Conservation (phyloP, 306 rosid genomes). For the Citrullus colocynthis region DNA sequence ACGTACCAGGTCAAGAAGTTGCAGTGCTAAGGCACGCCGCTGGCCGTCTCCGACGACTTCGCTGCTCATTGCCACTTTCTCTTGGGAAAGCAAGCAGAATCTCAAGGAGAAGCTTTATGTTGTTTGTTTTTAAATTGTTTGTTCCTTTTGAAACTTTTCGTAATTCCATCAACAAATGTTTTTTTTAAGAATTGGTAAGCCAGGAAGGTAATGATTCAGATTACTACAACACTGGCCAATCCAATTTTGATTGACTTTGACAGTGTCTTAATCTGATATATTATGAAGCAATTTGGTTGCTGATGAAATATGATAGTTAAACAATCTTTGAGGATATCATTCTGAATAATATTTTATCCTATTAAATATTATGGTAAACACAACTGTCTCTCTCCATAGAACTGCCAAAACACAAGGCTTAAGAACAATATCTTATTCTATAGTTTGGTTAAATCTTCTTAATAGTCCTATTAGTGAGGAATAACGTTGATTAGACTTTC, state of each 20-base stretch:
- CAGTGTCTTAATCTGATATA: background rate
- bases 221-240: background rate
- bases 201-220: background rate
- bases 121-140: background rate
- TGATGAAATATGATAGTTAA: background rate
- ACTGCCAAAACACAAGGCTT: background rate
- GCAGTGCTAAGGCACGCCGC: constrained; percentile 34
- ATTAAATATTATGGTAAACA: background rate
- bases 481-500: background rate
- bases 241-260: constrained; percentile 2
- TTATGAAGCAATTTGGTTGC: background rate
- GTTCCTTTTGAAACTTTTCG: background rate
- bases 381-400: background rate
- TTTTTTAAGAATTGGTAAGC: background rate
- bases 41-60: constrained; percentile 25
- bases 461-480: background rate
- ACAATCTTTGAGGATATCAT: background rate
- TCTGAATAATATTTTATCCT: background rate
- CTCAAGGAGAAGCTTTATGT: background rate
- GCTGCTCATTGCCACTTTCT: constrained; percentile 39
- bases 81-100: background rate
- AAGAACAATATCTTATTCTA: background rate
- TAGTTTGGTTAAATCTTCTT: background rate
- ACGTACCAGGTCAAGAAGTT: constrained; percentile 37
- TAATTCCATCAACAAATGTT: background rate